Evolutionary conservation across 257 asterid species (phyloP).

Genomic region (Linderniella brevidens): DNA sequence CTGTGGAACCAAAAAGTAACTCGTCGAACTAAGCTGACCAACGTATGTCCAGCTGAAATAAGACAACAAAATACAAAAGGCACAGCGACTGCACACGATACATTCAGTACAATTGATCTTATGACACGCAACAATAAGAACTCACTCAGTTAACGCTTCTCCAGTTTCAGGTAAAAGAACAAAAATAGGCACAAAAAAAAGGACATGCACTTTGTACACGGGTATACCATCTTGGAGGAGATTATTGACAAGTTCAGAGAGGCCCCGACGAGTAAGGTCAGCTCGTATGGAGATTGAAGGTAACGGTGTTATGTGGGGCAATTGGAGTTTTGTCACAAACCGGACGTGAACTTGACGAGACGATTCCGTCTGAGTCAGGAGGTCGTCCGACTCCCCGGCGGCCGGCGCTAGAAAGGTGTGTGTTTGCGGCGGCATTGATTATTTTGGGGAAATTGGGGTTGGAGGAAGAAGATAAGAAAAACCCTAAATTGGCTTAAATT

Average conservation of each 20-base stretch:
- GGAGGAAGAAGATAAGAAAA: too few species aligned
- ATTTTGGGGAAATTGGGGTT: too few species aligned
- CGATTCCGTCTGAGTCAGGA: too few species aligned
- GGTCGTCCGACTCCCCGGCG: too few species aligned
- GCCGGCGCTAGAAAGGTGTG: too few species aligned
- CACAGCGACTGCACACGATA: too few species aligned
- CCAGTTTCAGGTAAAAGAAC: background rate
- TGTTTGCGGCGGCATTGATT: too few species aligned
- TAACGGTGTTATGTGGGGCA: slow-evolving; percentile 33
- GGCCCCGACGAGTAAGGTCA: slow-evolving; percentile 53
- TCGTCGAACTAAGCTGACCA: too few species aligned
- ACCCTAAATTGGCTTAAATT: too few species aligned
- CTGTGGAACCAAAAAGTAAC: background rate
- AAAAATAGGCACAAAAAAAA: background rate
- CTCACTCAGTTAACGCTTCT: background rate
- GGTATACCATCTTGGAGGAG: slow-evolving; percentile 42
- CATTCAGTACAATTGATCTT: too few species aligned
- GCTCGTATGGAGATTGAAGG: slow-evolving; percentile 65
- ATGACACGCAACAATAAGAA: background rate
- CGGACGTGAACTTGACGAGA: slow-evolving; percentile 59
- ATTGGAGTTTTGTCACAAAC: slow-evolving; percentile 51
- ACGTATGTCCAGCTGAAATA: too few species aligned
- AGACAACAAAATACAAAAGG: too few species aligned
- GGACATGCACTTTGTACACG: background rate
- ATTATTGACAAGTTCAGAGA: slow-evolving; percentile 52